phyloP scores from a whole-genome alignment of 768 basidiomycete species.

The Suillus lakei region DNA sequence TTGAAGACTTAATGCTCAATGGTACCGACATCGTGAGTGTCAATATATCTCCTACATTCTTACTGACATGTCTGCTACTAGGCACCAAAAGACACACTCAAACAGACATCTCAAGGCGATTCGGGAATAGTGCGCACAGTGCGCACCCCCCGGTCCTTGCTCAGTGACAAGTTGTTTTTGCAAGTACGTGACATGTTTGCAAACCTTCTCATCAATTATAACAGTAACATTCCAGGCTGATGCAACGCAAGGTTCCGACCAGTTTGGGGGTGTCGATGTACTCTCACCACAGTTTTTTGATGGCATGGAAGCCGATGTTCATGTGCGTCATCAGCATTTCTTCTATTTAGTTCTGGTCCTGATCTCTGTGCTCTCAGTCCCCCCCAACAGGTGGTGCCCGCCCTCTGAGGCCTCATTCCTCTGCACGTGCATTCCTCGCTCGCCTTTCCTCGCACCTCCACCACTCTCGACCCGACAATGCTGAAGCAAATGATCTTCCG shows the following conservation, averaged over 20 bases:
- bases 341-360: not conserved
- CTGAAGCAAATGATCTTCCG: not conserved
- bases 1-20: too few relatives aligned
- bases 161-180: not conserved
- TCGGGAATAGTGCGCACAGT: not conserved
- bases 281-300: not conserved
- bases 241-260: not conserved
- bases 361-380: not conserved
- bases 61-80: not conserved
- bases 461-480: not conserved
- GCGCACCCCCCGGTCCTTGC: not conserved
- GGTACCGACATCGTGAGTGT: not conserved
- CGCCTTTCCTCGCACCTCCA: not conserved
- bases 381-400: not conserved
- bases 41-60: not conserved
- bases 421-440: not conserved
- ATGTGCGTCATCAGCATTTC: not conserved
- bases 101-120: not conserved
- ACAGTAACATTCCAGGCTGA: not conserved
- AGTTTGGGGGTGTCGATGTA: not conserved
- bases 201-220: not conserved
- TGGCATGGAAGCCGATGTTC: not conserved
- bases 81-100: not conserved
- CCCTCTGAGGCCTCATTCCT: not conserved
- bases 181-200: not conserved